Base-by-base conservation (phyloP, 139 green algal genomes). In the Chlamydomonas incerta region DNA sequence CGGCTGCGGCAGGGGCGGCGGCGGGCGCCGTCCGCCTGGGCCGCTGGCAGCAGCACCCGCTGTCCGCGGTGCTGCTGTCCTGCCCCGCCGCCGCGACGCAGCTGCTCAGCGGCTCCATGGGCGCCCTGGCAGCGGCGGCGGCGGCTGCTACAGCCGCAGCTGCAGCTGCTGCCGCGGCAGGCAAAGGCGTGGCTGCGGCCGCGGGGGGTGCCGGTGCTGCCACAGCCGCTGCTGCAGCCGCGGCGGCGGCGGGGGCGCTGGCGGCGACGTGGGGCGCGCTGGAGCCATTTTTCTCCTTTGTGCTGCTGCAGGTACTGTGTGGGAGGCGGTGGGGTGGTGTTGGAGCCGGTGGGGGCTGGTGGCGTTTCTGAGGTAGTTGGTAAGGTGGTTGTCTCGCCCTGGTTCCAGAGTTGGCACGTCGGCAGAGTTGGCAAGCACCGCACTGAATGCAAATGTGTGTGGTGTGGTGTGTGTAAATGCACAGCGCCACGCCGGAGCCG, bases 271-370 rank as follows among this genome's bases (percentile, higher is more conserved):
- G 84, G 84, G 37, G 29, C 0, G n/a, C 23, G 4, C 41, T 88
- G 52, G 65, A 85, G 67, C 75, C 84, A 1, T 81, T 88, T n/a
- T 88, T 85, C 66, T 68, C 46, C n/a, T 88, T 81, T 21, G 67
- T 88, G 52, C 67, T 85, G 37, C 68, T 88, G 65, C 84, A 88
- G 74, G 82, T 77, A 33, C 23, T 33, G 46, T 28, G 31, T 9
- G 33, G n/a, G 50, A 52, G 50, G 8, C 33, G 8, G 24, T 69
- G 9, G 0, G 33, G 52, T 55, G 8, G 26, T 18, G 3, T 0
- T 35, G 9, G 8, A 58, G 15, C 13, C 13, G 52, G 52, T 15
- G 15, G 11, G 15, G 52, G 11, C 13, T 11, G n/a, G n/a, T n/a
- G n/a, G n/a, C n/a, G n/a, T n/a, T n/a, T n/a, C n/a, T n/a, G n/a